Evolutionary conservation across 1,139 yeast genomes (phyloP).

Genomic region (Yamadazyma aaseri): DNA sequence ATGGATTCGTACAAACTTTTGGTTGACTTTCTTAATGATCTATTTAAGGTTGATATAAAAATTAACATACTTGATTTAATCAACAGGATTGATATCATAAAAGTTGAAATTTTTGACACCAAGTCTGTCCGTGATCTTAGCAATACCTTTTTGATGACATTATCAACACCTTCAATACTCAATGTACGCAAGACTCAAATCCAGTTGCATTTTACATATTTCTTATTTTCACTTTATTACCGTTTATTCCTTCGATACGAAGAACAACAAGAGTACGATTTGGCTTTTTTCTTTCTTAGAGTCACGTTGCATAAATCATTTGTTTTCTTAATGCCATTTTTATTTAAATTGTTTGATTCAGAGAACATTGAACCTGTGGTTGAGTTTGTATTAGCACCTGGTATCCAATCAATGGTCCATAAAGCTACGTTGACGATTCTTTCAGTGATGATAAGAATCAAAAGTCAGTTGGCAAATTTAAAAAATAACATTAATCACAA

Average conservation of each 20-base stretch:
- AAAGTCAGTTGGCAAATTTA: conserved; percentile 6
- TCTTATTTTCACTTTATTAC: conserved; percentile 26
- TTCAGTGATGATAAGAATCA: conserved; percentile 16
- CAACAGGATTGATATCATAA: conserved; percentile 9
- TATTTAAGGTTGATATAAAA: conserved; percentile 10
- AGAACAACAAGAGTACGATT: conserved; percentile 20
- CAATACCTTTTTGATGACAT: conserved; percentile 2
- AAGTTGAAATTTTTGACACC: conserved; percentile 8
- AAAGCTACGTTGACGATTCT: conserved; percentile 27
- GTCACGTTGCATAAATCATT: conserved; percentile 26
- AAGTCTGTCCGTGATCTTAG: conserved; percentile 2
- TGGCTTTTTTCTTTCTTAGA: conserved; percentile 31
- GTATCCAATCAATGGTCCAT: conserved; percentile 31
- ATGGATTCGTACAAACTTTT: conserved; percentile 12
- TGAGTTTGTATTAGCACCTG: conserved; percentile 37
- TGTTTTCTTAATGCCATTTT: conserved; percentile 32
- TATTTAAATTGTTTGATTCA: conserved; percentile 22
- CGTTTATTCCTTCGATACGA: conserved; percentile 36
- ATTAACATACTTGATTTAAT: conserved; percentile 11
- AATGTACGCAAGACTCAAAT: conserved; percentile 16
- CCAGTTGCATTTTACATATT: conserved; percentile 31
- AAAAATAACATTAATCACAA: conserved; percentile 8
- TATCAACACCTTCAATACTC: conserved; percentile 2
- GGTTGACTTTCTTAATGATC: conserved; percentile 11
- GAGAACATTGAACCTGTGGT: conserved; percentile 26